phyloP scores from a whole-genome alignment of 2,329 filamentous ascomycete genomes.

The Seiridium cupressi region DNA sequence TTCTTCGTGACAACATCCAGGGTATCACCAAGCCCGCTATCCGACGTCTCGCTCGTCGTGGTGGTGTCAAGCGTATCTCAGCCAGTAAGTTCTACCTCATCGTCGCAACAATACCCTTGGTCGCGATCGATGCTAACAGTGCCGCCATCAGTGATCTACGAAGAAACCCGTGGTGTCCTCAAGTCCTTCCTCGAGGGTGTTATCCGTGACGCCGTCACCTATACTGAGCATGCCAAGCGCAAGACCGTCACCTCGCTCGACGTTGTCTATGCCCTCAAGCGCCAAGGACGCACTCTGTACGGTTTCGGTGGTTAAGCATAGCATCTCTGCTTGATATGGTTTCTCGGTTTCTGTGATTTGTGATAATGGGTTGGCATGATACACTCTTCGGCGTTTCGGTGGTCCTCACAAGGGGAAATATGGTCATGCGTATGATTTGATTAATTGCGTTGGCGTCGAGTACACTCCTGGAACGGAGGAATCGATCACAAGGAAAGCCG shows the following conservation, averaged over 20 bases:
- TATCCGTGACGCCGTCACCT: slow-evolving; percentile 77
- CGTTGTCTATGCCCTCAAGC: slow-evolving; percentile 62
- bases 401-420: slow-evolving; percentile 19
- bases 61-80: slow-evolving; percentile 99
- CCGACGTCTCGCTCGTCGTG: slow-evolving; percentile 96
- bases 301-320: slow-evolving; percentile 62
- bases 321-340: neutral
- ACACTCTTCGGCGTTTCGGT: slow-evolving; percentile 28
- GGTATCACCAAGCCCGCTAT: slow-evolving; percentile 99
- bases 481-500: slow-evolving; percentile 10
- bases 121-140: slow-evolving; percentile 19
- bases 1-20: slow-evolving; percentile 99
- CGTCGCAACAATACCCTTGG: neutral
- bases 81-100: slow-evolving; percentile 62
- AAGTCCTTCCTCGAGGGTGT: slow-evolving; percentile 83
- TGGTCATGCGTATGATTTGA: slow-evolving; percentile 21
- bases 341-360: slow-evolving; percentile 10
- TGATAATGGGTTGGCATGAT: slow-evolving; percentile 26
- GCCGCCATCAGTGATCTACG: slow-evolving; percentile 66
- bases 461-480: slow-evolving; percentile 14
- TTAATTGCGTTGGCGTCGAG: neutral
- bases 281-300: slow-evolving; percentile 66
- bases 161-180: slow-evolving; percentile 78
- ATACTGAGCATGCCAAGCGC: slow-evolving; percentile 81
- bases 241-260: slow-evolving; percentile 68